Conservation (phyloP, 208 protist species). For the Leishmania gerbilli region DNA sequence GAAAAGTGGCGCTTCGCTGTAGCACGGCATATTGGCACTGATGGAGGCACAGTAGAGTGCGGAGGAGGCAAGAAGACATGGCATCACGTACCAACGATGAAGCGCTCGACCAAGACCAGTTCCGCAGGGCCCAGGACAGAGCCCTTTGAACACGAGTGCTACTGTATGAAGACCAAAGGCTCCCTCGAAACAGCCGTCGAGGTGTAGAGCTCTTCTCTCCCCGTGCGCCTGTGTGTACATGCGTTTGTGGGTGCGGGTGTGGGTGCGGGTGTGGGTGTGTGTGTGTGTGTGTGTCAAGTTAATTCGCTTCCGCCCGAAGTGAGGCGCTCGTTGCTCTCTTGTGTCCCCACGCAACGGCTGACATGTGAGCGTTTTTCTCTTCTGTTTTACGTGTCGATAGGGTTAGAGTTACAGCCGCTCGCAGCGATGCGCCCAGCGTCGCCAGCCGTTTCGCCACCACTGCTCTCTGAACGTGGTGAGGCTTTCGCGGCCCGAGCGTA, state of each 20-base stretch:
- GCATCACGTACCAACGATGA: not conserved
- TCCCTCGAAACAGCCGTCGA: not conserved
- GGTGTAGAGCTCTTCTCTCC: no score
- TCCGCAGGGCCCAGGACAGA: not conserved
- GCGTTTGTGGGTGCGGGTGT: not conserved
- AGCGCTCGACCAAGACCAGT: not conserved
- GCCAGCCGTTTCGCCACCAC: not conserved
- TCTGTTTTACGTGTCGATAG: not conserved
- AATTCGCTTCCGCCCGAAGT: not conserved
- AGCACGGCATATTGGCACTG: no score
- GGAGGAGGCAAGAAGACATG: not conserved
- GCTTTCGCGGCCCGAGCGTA: conserved; percentile 18
- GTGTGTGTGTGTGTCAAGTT: not conserved
- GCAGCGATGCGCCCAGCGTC: not conserved
- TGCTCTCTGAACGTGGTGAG: not conserved
- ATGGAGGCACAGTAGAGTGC: not conserved
- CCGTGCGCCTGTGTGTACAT: not conserved
- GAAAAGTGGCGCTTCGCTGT: not conserved
- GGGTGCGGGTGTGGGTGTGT: no score
- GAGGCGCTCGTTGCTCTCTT: not conserved
- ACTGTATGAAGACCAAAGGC: not conserved
- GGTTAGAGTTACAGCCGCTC: not conserved
- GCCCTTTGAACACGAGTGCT: not conserved
- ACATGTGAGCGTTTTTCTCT: not conserved
- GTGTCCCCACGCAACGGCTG: not conserved